These are phyloP conservation scores for Actinomortierella wolfii DNA, from an alignment of 371 early-diverging fungal genomes.

Conservation along the genomic window DNA sequence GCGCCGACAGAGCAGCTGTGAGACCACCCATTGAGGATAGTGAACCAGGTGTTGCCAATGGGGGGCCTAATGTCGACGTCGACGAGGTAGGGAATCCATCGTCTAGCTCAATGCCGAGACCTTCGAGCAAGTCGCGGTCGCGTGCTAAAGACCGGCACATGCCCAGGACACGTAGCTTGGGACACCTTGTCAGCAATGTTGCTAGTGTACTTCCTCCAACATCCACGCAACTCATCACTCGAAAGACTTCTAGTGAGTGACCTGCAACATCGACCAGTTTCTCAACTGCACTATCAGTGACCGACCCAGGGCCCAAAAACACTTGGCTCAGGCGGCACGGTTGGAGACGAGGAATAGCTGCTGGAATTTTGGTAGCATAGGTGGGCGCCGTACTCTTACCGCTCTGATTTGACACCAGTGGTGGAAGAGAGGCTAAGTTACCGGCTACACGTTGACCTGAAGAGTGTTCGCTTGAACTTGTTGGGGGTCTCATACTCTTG, in stretches of 20 bases:
- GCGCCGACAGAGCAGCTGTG: no score
- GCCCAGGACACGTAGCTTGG: slow-evolving; percentile 29
- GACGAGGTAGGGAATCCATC: background rate
- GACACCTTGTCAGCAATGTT: slow-evolving; percentile 25
- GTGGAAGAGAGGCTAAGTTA: background rate
- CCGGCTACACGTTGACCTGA: background rate
- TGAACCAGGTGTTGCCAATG: no score
- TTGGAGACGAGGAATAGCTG: background rate
- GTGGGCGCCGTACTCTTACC: background rate
- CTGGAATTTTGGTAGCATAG: background rate
- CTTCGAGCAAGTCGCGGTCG: slow-evolving; percentile 34
- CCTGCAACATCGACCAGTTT: slow-evolving; percentile 34
- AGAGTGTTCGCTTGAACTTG: background rate
- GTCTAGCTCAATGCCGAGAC: slow-evolving; percentile 22
- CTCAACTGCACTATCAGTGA: slow-evolving; percentile 36
- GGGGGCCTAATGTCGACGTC: background rate
- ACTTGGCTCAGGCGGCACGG: slow-evolving; percentile 39
- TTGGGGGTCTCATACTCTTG: slow-evolving; percentile 11
- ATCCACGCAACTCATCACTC: slow-evolving; percentile 41
- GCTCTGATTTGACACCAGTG: background rate
- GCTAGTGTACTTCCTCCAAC: slow-evolving; percentile 37
- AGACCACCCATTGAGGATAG: no score
- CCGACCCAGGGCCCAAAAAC: slow-evolving; percentile 39
- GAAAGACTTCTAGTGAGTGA: slow-evolving; percentile 29
- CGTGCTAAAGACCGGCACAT: slow-evolving; percentile 36